A percentile compares a stretch with the other conserved stretches of the same genome.
Evolutionary conservation across 805 yeast species (phyloP).

Genomic region (Starmera dryadoides): DNA sequence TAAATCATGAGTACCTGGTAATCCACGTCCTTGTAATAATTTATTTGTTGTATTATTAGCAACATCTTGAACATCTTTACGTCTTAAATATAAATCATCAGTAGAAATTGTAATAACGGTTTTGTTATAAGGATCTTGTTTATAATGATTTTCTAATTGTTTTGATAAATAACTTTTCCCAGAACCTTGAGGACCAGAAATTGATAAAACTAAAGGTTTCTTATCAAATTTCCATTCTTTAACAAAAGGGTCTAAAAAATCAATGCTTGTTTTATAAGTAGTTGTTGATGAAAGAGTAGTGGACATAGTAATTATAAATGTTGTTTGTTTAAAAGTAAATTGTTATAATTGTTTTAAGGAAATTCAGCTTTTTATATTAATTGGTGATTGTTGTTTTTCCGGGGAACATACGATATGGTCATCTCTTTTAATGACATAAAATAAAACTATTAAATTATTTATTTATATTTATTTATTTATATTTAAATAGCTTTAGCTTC

Average conservation of each 20-base stretch:
- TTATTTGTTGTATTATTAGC: conserved; percentile 38
- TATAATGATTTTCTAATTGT: conserved; percentile 29
- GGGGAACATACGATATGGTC: background rate
- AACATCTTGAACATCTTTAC: conserved; percentile 47
- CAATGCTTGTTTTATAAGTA: background rate
- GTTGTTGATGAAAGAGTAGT: background rate
- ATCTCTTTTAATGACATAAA: background rate
- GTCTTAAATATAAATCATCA: conserved; percentile 80
- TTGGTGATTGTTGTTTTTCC: background rate
- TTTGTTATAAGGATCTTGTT: conserved; percentile 26
- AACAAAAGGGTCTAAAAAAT: background rate
- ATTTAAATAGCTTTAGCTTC: conserved; percentile 26
- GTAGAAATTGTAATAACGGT: conserved; percentile 48
- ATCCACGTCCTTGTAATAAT: conserved; percentile 71
- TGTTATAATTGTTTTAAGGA: no score
- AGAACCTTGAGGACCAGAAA: conserved; percentile 75
- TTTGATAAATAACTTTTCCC: conserved; percentile 60
- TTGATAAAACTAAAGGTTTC: conserved; percentile 2
- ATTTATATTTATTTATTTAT: no score
- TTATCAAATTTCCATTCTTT: background rate
- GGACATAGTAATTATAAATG: no score
- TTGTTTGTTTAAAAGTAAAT: no score
- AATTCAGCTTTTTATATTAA: no score
- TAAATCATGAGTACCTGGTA: conserved; percentile 92
- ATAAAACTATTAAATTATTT: no score